These are phyloP conservation scores for Tolypocladium inflatum DNA, from an alignment of 2,329 filamentous ascomycete species.

Conservation along the genomic window DNA sequence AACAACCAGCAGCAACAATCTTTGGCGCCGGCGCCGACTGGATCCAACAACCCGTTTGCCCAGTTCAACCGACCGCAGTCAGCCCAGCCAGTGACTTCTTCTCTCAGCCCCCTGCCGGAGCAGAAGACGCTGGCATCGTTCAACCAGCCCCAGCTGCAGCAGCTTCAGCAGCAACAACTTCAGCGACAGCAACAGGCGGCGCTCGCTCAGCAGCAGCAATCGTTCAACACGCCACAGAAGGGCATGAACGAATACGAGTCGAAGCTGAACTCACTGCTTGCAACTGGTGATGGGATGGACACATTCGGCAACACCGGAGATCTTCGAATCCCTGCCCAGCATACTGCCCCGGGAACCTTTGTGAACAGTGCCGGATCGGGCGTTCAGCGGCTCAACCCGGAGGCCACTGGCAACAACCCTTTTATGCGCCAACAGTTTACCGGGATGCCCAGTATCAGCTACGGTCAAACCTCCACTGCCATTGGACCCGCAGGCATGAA, in stretches of 20 bases:
- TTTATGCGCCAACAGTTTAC: constrained; percentile 82
- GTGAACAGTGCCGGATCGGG: constrained; percentile 89
- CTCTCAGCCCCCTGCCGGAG: constrained; percentile 68
- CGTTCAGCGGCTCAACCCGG: constrained; percentile 55
- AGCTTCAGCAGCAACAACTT: constrained; percentile 32
- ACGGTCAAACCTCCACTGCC: constrained; percentile 33
- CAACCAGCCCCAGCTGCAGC: constrained; percentile 40
- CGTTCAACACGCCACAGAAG: constrained; percentile 34
- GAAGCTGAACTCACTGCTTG: constrained; percentile 76
- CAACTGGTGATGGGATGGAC: constrained; percentile 85
- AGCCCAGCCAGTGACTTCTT: constrained; percentile 49
- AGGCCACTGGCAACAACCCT: constrained; percentile 79
- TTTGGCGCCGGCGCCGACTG: constrained; percentile 76
- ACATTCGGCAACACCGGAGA: constrained; percentile 98
- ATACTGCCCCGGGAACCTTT: constrained; percentile 92
- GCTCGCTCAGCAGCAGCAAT: constrained; percentile 16
- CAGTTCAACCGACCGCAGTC: constrained; percentile 55
- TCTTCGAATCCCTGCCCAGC: constrained; percentile 87
- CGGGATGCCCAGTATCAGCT: constrained; percentile 56
- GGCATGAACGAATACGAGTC: constrained; percentile 56
- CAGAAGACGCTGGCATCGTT: constrained; percentile 64
- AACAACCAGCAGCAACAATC: constrained; percentile 46
- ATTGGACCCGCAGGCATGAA: constrained; percentile 49
- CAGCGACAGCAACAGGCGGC: constrained; percentile 24
- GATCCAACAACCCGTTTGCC: constrained; percentile 97